phyloP scores from a whole-genome alignment of 202 grass and related monocot species.

The Zizania palustris region DNA sequence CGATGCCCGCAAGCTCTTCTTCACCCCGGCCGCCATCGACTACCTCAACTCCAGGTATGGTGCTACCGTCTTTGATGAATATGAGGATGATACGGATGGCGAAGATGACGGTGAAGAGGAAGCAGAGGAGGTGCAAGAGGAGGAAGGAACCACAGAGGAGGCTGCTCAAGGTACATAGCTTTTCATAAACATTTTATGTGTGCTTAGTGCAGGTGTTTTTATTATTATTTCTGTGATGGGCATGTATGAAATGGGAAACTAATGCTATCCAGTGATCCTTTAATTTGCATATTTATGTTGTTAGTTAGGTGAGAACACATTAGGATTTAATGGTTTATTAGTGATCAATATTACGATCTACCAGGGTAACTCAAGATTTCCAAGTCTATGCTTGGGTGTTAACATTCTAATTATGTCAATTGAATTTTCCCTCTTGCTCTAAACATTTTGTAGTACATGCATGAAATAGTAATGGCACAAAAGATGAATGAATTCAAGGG shows the following conservation, averaged over 20 bases:
- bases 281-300: slow-evolving; percentile 8
- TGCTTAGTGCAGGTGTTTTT: not conserved
- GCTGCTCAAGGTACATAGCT: slow-evolving; percentile 38
- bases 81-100: slow-evolving; percentile 30
- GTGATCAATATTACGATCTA: not conserved
- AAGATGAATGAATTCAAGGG: not conserved
- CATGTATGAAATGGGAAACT: not conserved
- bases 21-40: slow-evolving; percentile 69
- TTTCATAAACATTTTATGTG: not conserved
- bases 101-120: slow-evolving; percentile 55
- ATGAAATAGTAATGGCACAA: not conserved
- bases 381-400: not conserved
- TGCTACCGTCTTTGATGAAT: slow-evolving; percentile 44
- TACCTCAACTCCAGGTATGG: slow-evolving; percentile 91
- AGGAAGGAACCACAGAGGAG: slow-evolving; percentile 36
- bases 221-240: slow-evolving; percentile 30
- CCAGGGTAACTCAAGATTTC: not conserved
- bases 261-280: slow-evolving; percentile 1
- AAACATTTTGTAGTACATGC: not conserved
- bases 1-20: slow-evolving; percentile 72
- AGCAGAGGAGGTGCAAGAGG: slow-evolving; percentile 43
- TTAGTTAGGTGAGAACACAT: not conserved
- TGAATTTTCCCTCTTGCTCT: too few species aligned
- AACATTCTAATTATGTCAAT: too few species aligned
- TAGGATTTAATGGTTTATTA: not conserved